Evolutionary conservation across 1,284 basidiomycete species (phyloP), one percentile per base, ranked within the genome.

Genomic region (Meripilus lineatus): DNA sequence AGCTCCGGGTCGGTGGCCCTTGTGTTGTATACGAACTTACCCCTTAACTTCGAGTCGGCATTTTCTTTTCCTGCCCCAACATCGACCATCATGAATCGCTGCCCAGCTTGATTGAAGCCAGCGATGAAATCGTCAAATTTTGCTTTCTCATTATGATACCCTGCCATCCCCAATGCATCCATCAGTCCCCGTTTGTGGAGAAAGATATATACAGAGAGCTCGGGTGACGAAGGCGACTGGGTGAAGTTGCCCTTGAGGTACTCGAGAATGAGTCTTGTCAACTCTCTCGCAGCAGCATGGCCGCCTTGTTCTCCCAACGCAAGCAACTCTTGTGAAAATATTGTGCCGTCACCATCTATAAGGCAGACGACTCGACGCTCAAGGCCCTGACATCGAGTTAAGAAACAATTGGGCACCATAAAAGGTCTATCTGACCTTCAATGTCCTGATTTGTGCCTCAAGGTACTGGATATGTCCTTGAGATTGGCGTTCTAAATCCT

Each of bases 11-110:
- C 15, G 24, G n/a, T 21, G 32, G 14, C 10, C 11, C 34, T 35
- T 8, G 11, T 5, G 4, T 26, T 25, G 7, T 26, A 14, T 39
- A n/a, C 3, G 17, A 13, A 39, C 57, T 24, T 51, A 81, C 84
- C 79, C 69, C 79, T 79, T 56, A 89, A 76, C 64, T 88, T 88
- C 35, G 77, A 72, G 58, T 86, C 82, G 24, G 79, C 76, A 3
- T 77, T 81, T 62, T 88, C 84, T 64, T 87, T 86, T 42, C 72
- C 78, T 42, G 67, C 69, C 20, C 84, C 84, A 40, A 84, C 82
- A 59, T 89, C 85, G 42, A 82, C 70, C 61, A 88, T 81, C 56
- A 74, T 58, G 57, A 81, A 83, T 30, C 78, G 70, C 49, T 79
- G 76, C n/a, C 74, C 67, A 7, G 80, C 75, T 58, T 81, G 75